Evolutionary conservation across 331 rosid species (phyloP).

Genomic region (Saraca asoca): DNA sequence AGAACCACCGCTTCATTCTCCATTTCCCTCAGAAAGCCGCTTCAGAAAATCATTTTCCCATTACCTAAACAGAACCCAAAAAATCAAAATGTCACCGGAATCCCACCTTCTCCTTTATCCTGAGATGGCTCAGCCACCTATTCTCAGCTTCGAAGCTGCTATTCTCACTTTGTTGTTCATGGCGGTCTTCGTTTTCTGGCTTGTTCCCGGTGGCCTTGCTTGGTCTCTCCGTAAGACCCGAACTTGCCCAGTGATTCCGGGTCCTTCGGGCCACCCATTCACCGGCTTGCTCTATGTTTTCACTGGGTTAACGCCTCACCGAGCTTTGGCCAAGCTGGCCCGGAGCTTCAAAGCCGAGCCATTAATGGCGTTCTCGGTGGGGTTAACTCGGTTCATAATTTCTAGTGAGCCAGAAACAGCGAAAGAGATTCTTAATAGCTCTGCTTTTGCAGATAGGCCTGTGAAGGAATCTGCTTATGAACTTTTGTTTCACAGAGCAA

Average conservation of each 20-base stretch:
- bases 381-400: constrained; percentile 64
- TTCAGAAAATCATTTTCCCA: no score
- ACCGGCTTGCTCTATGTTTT: constrained; percentile 37
- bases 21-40: no score
- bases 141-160: constrained; percentile 38
- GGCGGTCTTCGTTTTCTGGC: constrained; percentile 32
- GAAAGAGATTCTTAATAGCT: constrained; percentile 57
- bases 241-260: constrained; percentile 43
- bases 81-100: constrained; percentile 43
- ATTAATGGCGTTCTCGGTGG: constrained; percentile 67
- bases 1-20: no score
- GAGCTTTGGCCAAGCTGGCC: constrained; percentile 46
- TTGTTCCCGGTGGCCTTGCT: constrained; percentile 69
- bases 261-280: constrained; percentile 59
- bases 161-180: constrained; percentile 33
- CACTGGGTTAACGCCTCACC: constrained; percentile 48
- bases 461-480: constrained; percentile 73
- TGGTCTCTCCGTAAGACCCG: constrained; percentile 53
- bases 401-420: constrained; percentile 63
- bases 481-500: constrained; percentile 70
- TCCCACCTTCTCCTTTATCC: constrained; percentile 44
- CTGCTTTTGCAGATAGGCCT: constrained; percentile 67
- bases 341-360: constrained; percentile 35
- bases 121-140: constrained; percentile 27
- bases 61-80: no score